Percentiles rank a stretch among this genome's conserved stretches.
These are phyloP conservation scores for Diaporthe helianthi DNA, from an alignment of 2,329 filamentous ascomycete genomes.

Conservation along the genomic window DNA sequence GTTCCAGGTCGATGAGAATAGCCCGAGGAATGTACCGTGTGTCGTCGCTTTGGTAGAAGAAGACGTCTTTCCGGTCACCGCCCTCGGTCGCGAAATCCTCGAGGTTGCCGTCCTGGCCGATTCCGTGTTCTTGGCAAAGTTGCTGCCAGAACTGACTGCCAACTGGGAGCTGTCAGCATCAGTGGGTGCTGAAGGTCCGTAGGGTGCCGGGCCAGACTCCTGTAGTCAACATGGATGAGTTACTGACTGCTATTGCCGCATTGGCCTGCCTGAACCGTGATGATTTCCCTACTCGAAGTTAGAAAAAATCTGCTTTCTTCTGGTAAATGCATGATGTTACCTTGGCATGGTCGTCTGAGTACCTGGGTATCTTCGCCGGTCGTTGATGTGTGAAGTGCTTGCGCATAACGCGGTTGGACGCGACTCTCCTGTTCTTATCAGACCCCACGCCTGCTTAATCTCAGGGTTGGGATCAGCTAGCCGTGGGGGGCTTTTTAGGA, in stretches of 20 bases:
- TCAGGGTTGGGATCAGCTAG: neutral
- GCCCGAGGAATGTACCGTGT: conserved; percentile 97
- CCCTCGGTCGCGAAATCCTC: conserved; percentile 98
- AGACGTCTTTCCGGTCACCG: conserved; percentile 97
- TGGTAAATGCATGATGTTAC: conserved; percentile 35
- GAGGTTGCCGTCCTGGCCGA: conserved; percentile 95
- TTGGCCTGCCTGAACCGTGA: conserved; percentile 98
- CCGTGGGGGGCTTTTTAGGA: neutral
- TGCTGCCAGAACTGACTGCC: conserved; percentile 99
- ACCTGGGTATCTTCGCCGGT: conserved; percentile 6
- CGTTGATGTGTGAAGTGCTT: conserved; percentile 8
- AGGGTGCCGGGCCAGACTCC: conserved; percentile 36
- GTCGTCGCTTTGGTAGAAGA: conserved; percentile 99
- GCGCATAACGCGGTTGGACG: conserved; percentile 16
- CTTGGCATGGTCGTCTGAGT: conserved; percentile 43
- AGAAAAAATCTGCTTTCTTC: conserved; percentile 2
- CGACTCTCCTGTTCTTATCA: neutral
- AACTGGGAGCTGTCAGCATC: conserved; percentile 63
- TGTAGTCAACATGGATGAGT: conserved; percentile 9
- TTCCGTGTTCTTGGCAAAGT: conserved; percentile 96
- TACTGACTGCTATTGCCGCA: conserved; percentile 98
- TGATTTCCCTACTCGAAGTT: conserved; percentile 79
- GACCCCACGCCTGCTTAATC: neutral
- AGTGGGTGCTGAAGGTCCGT: neutral
- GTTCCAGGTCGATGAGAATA: conserved; percentile 94